Evolutionary conservation across 2,329 filamentous ascomycete genomes (phyloP), one percentile per base, ranked within the genome.

Genomic region (Pseudocercospora pini-densiflorae): DNA sequence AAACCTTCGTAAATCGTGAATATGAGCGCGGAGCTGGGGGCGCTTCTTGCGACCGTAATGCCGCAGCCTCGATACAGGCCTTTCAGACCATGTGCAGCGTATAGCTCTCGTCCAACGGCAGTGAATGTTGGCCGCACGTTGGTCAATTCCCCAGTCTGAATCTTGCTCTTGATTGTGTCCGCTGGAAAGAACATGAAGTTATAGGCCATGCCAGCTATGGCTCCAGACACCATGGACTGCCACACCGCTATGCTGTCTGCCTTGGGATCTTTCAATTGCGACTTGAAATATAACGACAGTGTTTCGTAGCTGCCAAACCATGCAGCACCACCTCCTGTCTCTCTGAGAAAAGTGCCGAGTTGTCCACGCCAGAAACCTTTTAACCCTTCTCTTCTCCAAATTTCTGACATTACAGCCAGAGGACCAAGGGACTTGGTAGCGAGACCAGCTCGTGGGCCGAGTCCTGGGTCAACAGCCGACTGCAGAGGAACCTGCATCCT

Each of bases 141-240:
- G 12, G 70, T 70, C 23, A 78, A 64, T 5, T 93, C 90, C 61
- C 91, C 87, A 0, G 95, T 99, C 81, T 99, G 95, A 90, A 99
- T 97, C 57, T 94, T 89, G 19, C 92, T 96, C 82, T 99, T 99
- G 83, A 99, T 91, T 0, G 95, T 99, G 78, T 99, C 95, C 59
- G 95, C 95, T 0, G 95, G 95, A 78, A 95, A 99, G 84, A 98
- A 97, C 23, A 97, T 82, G 77, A 98, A 98, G 78, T 99, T 99
- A 82, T 99, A 99, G 40, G 89, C 90, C 82, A 97, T 92, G 61
- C 95, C 95, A 3, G 94, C 95, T 7, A 89, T 88, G 2, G 94
- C 94, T 49, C 94, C 94, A 1, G 94, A 92, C 21, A 92, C 77
- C 76, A 96, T 92, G 78, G 97, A 93, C 80, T 97, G 93, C 85